Conservation (phyloP, 1,139 yeast species). For the Scheffersomyces segobiensis region DNA sequence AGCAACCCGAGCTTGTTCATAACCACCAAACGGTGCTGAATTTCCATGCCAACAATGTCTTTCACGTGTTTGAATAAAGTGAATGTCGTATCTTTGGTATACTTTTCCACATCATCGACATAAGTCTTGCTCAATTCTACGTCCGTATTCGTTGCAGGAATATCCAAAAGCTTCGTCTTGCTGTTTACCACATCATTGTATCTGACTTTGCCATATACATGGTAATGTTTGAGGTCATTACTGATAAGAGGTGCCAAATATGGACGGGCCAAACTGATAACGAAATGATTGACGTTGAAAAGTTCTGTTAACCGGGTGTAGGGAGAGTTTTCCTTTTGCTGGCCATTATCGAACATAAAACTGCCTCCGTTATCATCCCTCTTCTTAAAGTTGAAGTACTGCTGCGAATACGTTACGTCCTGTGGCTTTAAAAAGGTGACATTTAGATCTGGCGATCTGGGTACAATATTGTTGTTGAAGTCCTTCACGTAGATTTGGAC, state of each 20-base stretch:
- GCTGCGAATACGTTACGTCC: slow-evolving; percentile 47
- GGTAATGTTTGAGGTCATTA: slow-evolving; percentile 72
- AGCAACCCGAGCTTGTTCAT: slow-evolving; percentile 77
- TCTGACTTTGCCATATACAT: slow-evolving; percentile 36
- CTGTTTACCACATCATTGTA: slow-evolving; percentile 13
- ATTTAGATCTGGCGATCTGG: slow-evolving; percentile 31
- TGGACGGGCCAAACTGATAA: slow-evolving; percentile 89
- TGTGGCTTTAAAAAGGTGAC: slow-evolving; percentile 46
- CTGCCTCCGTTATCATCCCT: slow-evolving; percentile 8
- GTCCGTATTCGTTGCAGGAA: slow-evolving; percentile 1
- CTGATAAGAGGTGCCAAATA: slow-evolving; percentile 86
- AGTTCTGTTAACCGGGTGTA: slow-evolving; percentile 87
- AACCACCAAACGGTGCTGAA: slow-evolving; percentile 81
- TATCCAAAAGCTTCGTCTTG: slow-evolving; percentile 3
- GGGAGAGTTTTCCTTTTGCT: slow-evolving; percentile 52
- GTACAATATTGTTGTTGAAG: slow-evolving; percentile 56
- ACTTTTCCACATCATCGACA: slow-evolving; percentile 18
- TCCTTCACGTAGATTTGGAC: slow-evolving; percentile 72
- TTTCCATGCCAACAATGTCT: slow-evolving; percentile 53
- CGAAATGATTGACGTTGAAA: slow-evolving; percentile 89
- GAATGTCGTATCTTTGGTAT: slow-evolving; percentile 31
- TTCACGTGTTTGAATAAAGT: slow-evolving; percentile 37
- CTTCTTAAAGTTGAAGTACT: slow-evolving; percentile 30
- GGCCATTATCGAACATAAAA: slow-evolving; percentile 15
- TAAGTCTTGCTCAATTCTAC: slow-evolving; percentile 3